Conservation (phyloP, 345 rosid genomes). For the Melaleuca alternifolia region DNA sequence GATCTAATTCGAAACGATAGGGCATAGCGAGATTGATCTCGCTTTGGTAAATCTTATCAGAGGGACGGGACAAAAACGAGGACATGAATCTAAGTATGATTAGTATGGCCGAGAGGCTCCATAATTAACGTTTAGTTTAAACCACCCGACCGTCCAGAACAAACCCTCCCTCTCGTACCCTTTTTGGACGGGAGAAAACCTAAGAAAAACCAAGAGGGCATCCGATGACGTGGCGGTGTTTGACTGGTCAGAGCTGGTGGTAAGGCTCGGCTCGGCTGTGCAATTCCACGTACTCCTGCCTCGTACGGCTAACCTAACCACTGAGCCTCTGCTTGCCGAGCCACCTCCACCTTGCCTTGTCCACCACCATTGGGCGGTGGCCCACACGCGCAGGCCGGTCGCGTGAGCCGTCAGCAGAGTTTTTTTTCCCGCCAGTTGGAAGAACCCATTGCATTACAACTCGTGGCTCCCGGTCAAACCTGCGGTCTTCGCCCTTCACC, state of each 20-base stretch:
- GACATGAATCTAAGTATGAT: neutral
- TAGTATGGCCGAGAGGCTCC: neutral
- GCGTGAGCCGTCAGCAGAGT: too few relatives aligned
- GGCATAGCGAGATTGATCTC: neutral
- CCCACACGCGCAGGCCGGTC: neutral
- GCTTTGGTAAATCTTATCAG: fast-evolving
- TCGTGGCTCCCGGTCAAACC: neutral
- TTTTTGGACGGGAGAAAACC: too few relatives aligned
- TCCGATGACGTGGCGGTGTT: neutral
- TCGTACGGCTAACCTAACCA: neutral
- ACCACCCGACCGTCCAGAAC: too few relatives aligned
- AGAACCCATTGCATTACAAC: too few relatives aligned
- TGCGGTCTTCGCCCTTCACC: neutral
- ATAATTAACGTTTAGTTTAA: neutral
- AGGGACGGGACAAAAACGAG: neutral
- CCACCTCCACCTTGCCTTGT: too few relatives aligned
- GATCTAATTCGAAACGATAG: fast-evolving
- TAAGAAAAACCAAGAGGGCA: too few relatives aligned
- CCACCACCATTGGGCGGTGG: neutral
- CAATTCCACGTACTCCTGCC: neutral
- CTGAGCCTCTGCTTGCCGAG: too few relatives aligned
- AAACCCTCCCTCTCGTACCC: too few relatives aligned
- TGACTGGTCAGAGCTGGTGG: neutral
- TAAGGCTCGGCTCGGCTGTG: neutral
- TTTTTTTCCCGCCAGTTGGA: too few relatives aligned